These are phyloP conservation scores for Novymonas esmeraldas DNA, from an alignment of 208 protist species.

Conservation along the genomic window DNA sequence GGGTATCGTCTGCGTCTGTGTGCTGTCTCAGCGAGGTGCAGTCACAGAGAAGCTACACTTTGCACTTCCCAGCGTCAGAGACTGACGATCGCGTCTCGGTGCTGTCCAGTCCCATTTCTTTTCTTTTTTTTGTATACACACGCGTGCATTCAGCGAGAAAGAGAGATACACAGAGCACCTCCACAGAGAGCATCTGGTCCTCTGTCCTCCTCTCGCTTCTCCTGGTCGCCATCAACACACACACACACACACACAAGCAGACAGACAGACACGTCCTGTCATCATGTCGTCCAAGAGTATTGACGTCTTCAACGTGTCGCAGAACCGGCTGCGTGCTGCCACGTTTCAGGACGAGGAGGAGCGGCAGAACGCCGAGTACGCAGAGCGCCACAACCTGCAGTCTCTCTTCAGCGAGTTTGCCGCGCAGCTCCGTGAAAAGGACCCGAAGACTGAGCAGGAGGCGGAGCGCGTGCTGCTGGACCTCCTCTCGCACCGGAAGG, in stretches of 20 bases:
- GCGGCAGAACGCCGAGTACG: slow-evolving; percentile 75
- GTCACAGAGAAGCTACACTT: too few species aligned
- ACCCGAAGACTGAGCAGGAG: slow-evolving; percentile 76
- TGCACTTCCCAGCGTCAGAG: too few species aligned
- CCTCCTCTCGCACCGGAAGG: slow-evolving; percentile 79
- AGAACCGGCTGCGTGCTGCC: slow-evolving; percentile 59
- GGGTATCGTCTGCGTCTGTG: too few species aligned
- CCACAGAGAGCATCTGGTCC: not conserved
- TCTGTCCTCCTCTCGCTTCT: not conserved
- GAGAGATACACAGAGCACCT: too few species aligned
- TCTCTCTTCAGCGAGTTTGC: slow-evolving; percentile 78
- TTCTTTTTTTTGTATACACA: too few species aligned
- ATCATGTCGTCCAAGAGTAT: slow-evolving; percentile 48
- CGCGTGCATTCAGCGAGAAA: too few species aligned
- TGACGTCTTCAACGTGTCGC: slow-evolving; percentile 67
- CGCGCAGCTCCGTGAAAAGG: slow-evolving; percentile 70
- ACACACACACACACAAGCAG: not conserved
- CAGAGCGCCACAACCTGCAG: slow-evolving; percentile 79
- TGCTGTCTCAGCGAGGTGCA: too few species aligned
- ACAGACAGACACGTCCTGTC: not conserved
- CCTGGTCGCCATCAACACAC: not conserved
- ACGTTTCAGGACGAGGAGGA: slow-evolving; percentile 76
- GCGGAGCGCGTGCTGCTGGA: slow-evolving; percentile 76
- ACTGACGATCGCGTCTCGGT: too few species aligned
- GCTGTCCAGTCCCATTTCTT: too few species aligned